Conservation (phyloP, 139 green algal genomes). For the Micromonas commoda region DNA sequence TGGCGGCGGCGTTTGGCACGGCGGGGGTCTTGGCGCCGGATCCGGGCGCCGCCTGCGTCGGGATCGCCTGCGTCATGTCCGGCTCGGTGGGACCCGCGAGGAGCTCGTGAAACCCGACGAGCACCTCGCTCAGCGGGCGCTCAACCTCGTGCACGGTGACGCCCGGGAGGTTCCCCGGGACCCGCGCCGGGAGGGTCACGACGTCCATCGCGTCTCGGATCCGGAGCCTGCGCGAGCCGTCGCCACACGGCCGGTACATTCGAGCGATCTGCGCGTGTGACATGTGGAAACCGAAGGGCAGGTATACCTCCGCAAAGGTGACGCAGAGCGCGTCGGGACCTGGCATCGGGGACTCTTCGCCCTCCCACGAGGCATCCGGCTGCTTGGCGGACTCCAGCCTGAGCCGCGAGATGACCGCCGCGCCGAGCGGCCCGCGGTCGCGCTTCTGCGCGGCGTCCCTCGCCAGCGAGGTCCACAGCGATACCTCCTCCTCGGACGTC, state of each 20-base stretch:
- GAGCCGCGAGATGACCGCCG: neutral
- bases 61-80: neutral
- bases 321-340: neutral
- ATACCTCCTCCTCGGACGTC: neutral
- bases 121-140: neutral
- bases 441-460: neutral
- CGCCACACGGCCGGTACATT: neutral
- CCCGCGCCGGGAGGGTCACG: neutral
- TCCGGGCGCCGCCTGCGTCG: neutral
- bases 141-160: neutral
- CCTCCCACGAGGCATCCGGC: no score
- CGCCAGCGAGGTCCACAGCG: neutral
- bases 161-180: neutral
- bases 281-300: neutral
- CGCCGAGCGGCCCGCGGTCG: constrained; percentile 3
- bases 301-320: neutral
- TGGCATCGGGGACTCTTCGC: neutral
- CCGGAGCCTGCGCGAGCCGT: neutral
- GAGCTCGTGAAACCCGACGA: constrained; percentile 7
- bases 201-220: neutral
- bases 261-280: neutral
- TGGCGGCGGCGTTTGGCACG: neutral
- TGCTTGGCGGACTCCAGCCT: neutral
- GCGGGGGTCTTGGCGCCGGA: no score
- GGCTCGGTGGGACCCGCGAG: constrained; percentile 14